These are phyloP conservation scores for Picea sitchensis DNA, from an alignment of 75 land plant genomes.

Conservation along the genomic window DNA sequence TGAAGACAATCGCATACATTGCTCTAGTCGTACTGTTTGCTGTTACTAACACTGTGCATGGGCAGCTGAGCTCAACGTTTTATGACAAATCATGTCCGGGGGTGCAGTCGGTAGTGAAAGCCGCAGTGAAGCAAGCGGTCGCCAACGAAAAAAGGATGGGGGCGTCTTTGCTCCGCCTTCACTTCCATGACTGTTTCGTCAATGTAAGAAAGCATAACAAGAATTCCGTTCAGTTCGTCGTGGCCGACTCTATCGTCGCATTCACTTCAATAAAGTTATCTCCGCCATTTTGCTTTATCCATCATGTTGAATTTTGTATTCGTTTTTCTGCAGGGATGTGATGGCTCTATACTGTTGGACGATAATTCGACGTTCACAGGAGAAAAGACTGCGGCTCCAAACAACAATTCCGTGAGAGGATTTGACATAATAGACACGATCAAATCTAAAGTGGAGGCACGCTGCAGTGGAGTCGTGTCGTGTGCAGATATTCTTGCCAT, in stretches of 20 bases:
- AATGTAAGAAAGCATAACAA: constrained; percentile 6
- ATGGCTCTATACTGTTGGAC: constrained; percentile 60
- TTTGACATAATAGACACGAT: constrained; percentile 36
- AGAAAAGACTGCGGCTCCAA: constrained; percentile 55
- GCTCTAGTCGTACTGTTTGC: too few relatives aligned
- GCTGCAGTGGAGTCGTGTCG: constrained; percentile 53
- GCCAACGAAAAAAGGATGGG: constrained; percentile 37
- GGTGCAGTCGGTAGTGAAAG: constrained; percentile 18
- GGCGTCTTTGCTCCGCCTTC: constrained; percentile 29
- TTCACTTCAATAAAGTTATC: too few relatives aligned
- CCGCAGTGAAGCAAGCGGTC: constrained; percentile 20
- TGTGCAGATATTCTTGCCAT: constrained; percentile 58
- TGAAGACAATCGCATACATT: too few relatives aligned
- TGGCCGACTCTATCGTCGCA: not conserved
- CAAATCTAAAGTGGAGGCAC: constrained; percentile 35
- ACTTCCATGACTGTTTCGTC: constrained; percentile 39
- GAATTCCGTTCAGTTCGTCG: not conserved
- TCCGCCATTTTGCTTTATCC: not conserved
- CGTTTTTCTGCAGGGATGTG: constrained; percentile 50
- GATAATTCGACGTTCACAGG: constrained; percentile 21
- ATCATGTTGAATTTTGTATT: not conserved
- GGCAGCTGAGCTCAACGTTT: constrained; percentile 9
- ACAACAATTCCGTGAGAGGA: constrained; percentile 28
- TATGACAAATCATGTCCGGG: constrained; percentile 21
- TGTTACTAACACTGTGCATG: not conserved